phyloP scores from a whole-genome alignment of 1,284 basidiomycete genomes.

The Ustilago curta region DNA sequence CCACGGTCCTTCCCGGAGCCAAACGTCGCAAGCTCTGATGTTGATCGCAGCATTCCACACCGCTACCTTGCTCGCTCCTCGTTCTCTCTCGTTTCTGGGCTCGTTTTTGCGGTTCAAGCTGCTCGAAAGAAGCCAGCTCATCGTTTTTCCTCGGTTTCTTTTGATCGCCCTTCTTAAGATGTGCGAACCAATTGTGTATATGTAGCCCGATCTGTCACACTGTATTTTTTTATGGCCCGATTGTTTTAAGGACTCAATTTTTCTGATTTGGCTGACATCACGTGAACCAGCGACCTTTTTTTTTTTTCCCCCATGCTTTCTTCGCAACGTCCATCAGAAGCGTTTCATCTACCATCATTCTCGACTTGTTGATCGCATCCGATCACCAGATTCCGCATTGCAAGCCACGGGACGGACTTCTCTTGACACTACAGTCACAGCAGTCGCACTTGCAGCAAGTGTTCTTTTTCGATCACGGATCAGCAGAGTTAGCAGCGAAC shows the following conservation, averaged over 20 bases:
- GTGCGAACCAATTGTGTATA: not conserved
- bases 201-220: constrained; percentile 1
- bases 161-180: not conserved
- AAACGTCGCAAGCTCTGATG: constrained; percentile 34
- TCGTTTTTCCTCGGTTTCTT: not conserved
- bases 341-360: not conserved
- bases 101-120: not conserved
- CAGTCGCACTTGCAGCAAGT: no score
- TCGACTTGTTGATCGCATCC: not conserved
- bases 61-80: not conserved
- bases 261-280: constrained; percentile 3
- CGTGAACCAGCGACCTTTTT: constrained; percentile 8
- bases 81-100: no score
- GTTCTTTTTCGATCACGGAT: not conserved
- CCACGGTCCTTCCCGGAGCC: constrained; percentile 25
- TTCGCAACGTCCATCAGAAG: not conserved
- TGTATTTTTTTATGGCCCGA: constrained; percentile 14
- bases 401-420: no score
- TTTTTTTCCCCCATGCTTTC: constrained; percentile 12
- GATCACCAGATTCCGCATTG: not conserved
- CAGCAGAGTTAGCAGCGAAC: not conserved
- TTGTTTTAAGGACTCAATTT: not conserved
- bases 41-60: not conserved
- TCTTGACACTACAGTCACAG: no score
- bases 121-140: not conserved